A percentile compares a stretch with the other conserved stretches of the same genome.
phyloP scores from a whole-genome alignment of 2,329 filamentous ascomycete genomes.

The Fulvia fulva region DNA sequence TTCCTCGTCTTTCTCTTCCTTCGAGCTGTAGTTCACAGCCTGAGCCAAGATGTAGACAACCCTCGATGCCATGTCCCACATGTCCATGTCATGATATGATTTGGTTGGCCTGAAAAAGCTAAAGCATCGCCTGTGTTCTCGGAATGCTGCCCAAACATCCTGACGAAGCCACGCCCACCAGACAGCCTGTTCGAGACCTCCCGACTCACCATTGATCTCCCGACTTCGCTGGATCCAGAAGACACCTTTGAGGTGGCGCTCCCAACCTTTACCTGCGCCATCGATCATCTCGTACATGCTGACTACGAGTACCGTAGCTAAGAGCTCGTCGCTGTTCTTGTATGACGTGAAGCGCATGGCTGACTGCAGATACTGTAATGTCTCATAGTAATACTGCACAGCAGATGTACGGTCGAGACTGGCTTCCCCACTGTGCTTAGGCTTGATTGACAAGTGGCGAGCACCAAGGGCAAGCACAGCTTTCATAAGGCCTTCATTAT shows the following conservation, averaged over 20 bases:
- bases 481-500: constrained; percentile 55
- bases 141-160: constrained; percentile 62
- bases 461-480: constrained; percentile 55
- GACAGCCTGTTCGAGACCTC: constrained; percentile 54
- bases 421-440: constrained; percentile 22
- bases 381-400: constrained; percentile 59
- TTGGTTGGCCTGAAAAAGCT: constrained; percentile 57
- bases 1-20: constrained; percentile 45
- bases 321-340: constrained; percentile 54
- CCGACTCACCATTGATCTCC: constrained; percentile 56
- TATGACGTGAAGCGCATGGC: constrained; percentile 58
- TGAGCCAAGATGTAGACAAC: constrained; percentile 55
- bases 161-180: constrained; percentile 68
- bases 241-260: constrained; percentile 60
- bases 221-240: constrained; percentile 64
- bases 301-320: constrained; percentile 57
- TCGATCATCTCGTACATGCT: constrained; percentile 66
- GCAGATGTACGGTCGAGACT: constrained; percentile 32
- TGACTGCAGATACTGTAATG: constrained; percentile 57
- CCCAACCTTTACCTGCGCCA: constrained; percentile 54
- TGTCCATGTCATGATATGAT: constrained; percentile 45
- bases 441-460: constrained; percentile 47
- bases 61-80: constrained; percentile 52
- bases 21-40: constrained; percentile 56
- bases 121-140: constrained; percentile 53